Evolutionary conservation across 192 early-diverging fungal genomes (phyloP).

Genomic region (Mortierella antarctica): DNA sequence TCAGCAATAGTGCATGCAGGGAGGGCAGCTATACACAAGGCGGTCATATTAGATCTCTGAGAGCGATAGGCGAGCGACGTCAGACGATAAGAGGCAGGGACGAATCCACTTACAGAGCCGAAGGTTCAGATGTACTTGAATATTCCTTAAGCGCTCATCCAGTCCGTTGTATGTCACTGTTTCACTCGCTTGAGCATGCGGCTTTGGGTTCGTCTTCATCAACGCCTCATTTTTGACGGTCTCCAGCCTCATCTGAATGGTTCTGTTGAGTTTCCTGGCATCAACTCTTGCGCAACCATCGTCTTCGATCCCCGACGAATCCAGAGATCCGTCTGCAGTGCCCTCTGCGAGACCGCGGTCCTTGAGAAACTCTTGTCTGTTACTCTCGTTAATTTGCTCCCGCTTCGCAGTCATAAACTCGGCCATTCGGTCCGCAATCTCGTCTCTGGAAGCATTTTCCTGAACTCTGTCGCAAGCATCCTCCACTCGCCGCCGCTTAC

Average conservation of each 20-base stretch:
- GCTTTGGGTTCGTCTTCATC: slow-evolving; percentile 37
- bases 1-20: slow-evolving; percentile 56
- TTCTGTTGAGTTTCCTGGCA: slow-evolving; percentile 76
- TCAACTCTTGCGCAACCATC: slow-evolving; percentile 77
- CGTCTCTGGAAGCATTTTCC: slow-evolving; percentile 49
- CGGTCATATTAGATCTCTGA: too few species aligned
- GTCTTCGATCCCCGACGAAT: slow-evolving; percentile 6
- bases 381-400: slow-evolving; percentile 69
- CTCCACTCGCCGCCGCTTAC: slow-evolving; percentile 40
- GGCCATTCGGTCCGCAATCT: slow-evolving; percentile 63
- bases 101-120: slow-evolving; percentile 59
- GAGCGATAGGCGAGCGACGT: too few species aligned
- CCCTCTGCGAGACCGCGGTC: slow-evolving; percentile 21
- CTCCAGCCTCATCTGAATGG: slow-evolving; percentile 83
- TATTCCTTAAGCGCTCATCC: slow-evolving; percentile 75
- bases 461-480: slow-evolving; percentile 44
- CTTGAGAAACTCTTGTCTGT: slow-evolving; percentile 71
- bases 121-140: slow-evolving; percentile 80
- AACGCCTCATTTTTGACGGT: slow-evolving; percentile 71
- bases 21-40: slow-evolving; percentile 28
- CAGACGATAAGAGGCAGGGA: too few species aligned
- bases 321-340: slow-evolving; percentile 2
- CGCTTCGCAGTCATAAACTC: slow-evolving; percentile 64
- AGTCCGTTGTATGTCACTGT: slow-evolving; percentile 50
- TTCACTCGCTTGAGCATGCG: slow-evolving; percentile 36